Evolutionary conservation across 2,329 filamentous ascomycete genomes (phyloP), one percentile per base, ranked within the genome.

Genomic region (Anthostomella pinea): DNA sequence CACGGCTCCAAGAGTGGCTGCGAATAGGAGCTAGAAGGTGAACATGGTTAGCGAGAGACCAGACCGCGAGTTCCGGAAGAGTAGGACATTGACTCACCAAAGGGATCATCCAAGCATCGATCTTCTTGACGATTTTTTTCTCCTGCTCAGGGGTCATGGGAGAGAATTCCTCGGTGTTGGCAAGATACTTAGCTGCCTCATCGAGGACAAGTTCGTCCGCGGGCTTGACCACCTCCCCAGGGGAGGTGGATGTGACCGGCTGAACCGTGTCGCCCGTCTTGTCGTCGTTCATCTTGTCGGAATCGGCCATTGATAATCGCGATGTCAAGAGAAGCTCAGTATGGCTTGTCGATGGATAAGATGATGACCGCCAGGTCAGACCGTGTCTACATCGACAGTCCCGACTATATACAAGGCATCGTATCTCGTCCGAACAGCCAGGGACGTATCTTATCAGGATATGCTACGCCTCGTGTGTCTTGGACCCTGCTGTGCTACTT

Each of bases 111-210:
- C 51, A 54, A 18, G 43, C 36, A 31, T 56, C 53, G 25, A 56
- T 53, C 30, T 57, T 57, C 40, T 40, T 53, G 8, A 54, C 51
- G 20, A 57, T 52, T 23, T 39, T 43, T 17, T 51, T 51, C 43
- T 58, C 56, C 28, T 47, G 43, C 21, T 57, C 56, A 7, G 52
- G 52, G 13, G 53, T 54, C 54, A 58, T 57, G 3, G 51, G 51
- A 13, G 38, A 39, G 26, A 45, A 52, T 21, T 52, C 38, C 16
- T 51, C 46, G 22, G 44, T 39, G 15, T 45, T 41, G 14, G 45
- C 49, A 6, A 51, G 39, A 33, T 52, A 52, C 27, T 35, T 46
- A 6, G 43, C 49, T 14, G 48, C 49, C 23, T 52, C 49, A 11
- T 52, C 49, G 10, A 44, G 24, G 5, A 27, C 26, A n/a, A 16